Evolutionary conservation across 208 protist genomes (phyloP).

Genomic region (Trypanosomatidae sp.): DNA sequence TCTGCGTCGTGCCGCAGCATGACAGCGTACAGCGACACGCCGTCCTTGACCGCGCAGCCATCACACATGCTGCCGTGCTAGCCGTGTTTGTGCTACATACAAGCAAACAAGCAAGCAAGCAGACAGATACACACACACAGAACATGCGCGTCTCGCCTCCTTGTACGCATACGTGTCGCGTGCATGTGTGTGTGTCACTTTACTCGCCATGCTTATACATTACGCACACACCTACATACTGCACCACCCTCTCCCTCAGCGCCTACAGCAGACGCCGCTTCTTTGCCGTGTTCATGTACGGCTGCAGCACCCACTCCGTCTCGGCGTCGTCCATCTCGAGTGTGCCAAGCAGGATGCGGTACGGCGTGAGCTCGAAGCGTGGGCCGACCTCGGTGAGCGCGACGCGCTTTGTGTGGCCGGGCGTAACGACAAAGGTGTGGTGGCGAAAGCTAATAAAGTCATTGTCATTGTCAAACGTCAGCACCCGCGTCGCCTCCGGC

Average conservation of each 20-base stretch:
- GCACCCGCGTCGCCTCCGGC: constrained; percentile 88
- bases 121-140: too few species aligned
- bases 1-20: too few species aligned
- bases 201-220: not conserved
- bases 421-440: constrained; percentile 91
- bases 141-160: too few species aligned
- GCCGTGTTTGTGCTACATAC: too few species aligned
- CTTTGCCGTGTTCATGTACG: constrained; percentile 98
- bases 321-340: constrained; percentile 95
- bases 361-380: constrained; percentile 97
- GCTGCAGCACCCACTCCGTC: constrained; percentile 96
- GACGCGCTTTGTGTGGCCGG: constrained; percentile 36
- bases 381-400: constrained; percentile 96
- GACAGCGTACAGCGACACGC: too few species aligned
- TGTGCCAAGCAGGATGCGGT: constrained; percentile 93
- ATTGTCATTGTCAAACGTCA: constrained; percentile 97
- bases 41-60: too few species aligned
- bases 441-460: constrained; percentile 99
- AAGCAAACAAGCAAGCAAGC: too few species aligned
- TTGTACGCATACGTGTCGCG: too few species aligned
- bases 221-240: not conserved
- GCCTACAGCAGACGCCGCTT: constrained; percentile 85
- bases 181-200: too few species aligned
- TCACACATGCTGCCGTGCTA: too few species aligned
- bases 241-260: not conserved